Conservation (phyloP, 176 grass and related monocot genomes). For the Poa annua region DNA sequence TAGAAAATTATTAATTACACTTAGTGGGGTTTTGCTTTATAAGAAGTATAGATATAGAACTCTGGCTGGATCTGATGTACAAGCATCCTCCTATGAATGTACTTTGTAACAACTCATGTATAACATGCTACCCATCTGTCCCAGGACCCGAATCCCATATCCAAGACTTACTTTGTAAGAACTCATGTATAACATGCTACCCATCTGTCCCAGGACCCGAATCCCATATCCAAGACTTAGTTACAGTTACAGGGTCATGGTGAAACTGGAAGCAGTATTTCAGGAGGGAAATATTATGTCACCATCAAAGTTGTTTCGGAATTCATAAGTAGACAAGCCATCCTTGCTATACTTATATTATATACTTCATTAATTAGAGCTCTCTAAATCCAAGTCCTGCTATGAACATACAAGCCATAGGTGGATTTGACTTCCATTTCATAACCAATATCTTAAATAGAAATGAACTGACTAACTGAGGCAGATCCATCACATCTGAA, state of each 20-base stretch:
- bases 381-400: slow-evolving; percentile 5
- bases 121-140: slow-evolving; percentile 18
- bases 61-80: slow-evolving; percentile 31
- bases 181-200: slow-evolving; percentile 24
- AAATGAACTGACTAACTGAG: neutral
- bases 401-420: slow-evolving; percentile 18
- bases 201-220: neutral
- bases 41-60: neutral
- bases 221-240: slow-evolving; percentile 6
- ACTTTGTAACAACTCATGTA: slow-evolving; percentile 4
- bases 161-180: neutral
- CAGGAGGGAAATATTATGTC: neutral
- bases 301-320: neutral
- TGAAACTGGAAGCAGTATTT: neutral
- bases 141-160: neutral
- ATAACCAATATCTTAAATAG: neutral
- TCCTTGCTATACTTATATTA: neutral
- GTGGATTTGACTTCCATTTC: slow-evolving; percentile 6
- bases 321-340: neutral
- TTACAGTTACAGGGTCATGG: slow-evolving; percentile 2
- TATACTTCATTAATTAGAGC: slow-evolving; percentile 2
- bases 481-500: slow-evolving; percentile 13
- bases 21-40: too few species aligned
- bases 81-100: slow-evolving; percentile 27
- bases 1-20: too few species aligned